A percentile compares a stretch with the other conserved stretches of the same genome.
phyloP scores from a whole-genome alignment of 2,329 filamentous ascomycete genomes.

The Fusarium mexicanum region DNA sequence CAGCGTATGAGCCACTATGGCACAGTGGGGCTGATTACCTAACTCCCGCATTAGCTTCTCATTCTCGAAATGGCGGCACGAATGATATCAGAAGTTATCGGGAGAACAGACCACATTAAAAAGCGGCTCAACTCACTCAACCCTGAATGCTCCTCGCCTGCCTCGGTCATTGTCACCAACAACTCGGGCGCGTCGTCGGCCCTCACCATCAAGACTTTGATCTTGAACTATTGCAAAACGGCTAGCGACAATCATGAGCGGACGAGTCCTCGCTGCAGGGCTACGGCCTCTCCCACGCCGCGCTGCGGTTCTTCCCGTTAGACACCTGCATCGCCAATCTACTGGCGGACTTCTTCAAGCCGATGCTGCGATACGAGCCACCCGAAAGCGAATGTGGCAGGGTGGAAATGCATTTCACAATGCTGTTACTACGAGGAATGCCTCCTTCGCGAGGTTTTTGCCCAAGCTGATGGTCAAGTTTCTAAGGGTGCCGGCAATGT shows the following conservation, averaged over 20 bases:
- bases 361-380: conserved; percentile 69
- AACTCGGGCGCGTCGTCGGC: conserved; percentile 39
- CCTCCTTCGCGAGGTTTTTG: conserved; percentile 72
- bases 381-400: conserved; percentile 77
- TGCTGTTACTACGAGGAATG: conserved; percentile 70
- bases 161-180: conserved; percentile 27
- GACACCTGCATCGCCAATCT: conserved; percentile 73
- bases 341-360: conserved; percentile 75
- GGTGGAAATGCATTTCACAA: conserved; percentile 87
- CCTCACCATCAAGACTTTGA: conserved; percentile 32
- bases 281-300: conserved; percentile 73
- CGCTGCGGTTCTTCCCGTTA: conserved; percentile 63
- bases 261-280: conserved; percentile 70
- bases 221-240: conserved; percentile 27
- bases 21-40: conserved; percentile 26
- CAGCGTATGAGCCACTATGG: neutral
- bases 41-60: conserved; percentile 29
- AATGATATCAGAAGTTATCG: conserved; percentile 36
- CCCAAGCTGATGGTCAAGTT: conserved; percentile 94
- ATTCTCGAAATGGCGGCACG: conserved; percentile 33
- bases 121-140: conserved; percentile 20
- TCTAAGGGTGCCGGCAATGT: conserved; percentile 85
- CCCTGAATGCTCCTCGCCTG: conserved; percentile 33
- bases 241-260: conserved; percentile 47
- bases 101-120: conserved; percentile 28